Conservation (phyloP, 352 stramenopile species). For the Phytophthora pluvialis region DNA sequence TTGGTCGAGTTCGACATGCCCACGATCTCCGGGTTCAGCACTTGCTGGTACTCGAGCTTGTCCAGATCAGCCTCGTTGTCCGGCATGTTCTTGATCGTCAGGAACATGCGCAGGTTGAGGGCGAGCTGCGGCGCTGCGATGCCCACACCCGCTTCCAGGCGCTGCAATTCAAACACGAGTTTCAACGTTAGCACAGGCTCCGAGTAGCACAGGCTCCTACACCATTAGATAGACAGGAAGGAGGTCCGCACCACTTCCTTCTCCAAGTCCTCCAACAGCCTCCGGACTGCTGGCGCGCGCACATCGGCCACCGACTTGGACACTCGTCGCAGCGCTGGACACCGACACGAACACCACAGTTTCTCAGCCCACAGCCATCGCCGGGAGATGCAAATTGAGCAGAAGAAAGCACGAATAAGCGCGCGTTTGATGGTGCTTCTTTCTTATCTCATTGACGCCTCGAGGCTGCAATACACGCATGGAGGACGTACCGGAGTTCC, state of each 20-base stretch:
- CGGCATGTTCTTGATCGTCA: conserved; percentile 80
- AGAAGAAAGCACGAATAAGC: not conserved
- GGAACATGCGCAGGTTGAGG: conserved; percentile 81
- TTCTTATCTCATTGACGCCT: not conserved
- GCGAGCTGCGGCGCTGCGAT: conserved; percentile 81
- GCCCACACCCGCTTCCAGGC: conserved; percentile 69
- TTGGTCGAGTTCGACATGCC: conserved; percentile 50
- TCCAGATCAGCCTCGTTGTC: conserved; percentile 61
- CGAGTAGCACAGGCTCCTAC: not conserved
- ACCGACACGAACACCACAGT: conserved; percentile 8
- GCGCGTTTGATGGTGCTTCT: not conserved
- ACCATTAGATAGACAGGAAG: not conserved
- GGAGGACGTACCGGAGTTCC: conserved; percentile 59
- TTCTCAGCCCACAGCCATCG: conserved; percentile 15
- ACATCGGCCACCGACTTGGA: conserved; percentile 74
- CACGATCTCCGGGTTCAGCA: conserved; percentile 83
- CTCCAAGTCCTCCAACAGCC: conserved; percentile 67
- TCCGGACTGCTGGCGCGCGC: conserved; percentile 49
- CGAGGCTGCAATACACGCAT: conserved; percentile 1
- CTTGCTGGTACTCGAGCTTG: conserved; percentile 69
- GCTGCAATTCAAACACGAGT: conserved; percentile 37
- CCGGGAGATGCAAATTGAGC: not conserved
- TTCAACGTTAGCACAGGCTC: conserved; percentile 1
- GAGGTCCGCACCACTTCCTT: conserved; percentile 57
- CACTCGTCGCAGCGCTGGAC: conserved; percentile 65